phyloP scores from a whole-genome alignment of 106 monocot species.

The Dioscorea alata region DNA sequence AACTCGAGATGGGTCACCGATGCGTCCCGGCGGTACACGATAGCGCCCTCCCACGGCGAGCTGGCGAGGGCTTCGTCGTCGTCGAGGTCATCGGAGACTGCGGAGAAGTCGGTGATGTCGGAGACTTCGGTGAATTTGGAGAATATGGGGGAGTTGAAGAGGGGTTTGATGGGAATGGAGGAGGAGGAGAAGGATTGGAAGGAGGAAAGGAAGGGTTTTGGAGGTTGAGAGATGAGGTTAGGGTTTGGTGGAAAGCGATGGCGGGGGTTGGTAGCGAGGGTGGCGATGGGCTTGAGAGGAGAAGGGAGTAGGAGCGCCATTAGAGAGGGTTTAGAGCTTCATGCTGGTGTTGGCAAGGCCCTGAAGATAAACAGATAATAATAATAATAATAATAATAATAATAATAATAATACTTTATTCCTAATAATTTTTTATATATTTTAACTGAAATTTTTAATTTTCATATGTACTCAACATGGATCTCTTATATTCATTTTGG shows the following conservation, averaged over 20 bases:
- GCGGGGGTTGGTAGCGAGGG: too few species aligned
- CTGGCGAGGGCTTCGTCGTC: constrained; percentile 22
- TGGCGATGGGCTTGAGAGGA: background rate
- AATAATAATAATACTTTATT: too few species aligned
- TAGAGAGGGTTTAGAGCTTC: background rate
- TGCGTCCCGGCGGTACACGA: constrained; percentile 79
- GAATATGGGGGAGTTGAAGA: background rate
- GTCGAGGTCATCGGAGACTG: background rate
- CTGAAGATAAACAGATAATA: too few species aligned
- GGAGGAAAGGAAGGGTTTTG: background rate
- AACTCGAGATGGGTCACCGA: constrained; percentile 72
- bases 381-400: too few species aligned
- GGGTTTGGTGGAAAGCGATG: too few species aligned
- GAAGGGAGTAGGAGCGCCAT: constrained; percentile 14
- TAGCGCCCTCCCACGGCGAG: constrained; percentile 91
- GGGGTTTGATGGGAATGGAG: constrained; percentile 3
- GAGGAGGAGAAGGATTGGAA: background rate
- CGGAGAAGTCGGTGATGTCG: constrained; percentile 20
- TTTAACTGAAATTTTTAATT: too few species aligned
- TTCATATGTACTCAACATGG: too few species aligned
- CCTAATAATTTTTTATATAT: too few species aligned
- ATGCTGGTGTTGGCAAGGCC: too few species aligned
- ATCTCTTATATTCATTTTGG: too few species aligned
- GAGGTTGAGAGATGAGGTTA: background rate
- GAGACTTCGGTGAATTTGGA: background rate